Percentiles rank a stretch among this genome's conserved stretches.
Evolutionary conservation across 768 basidiomycete species (phyloP).

Genomic region (Rhodotorula paludigena): DNA sequence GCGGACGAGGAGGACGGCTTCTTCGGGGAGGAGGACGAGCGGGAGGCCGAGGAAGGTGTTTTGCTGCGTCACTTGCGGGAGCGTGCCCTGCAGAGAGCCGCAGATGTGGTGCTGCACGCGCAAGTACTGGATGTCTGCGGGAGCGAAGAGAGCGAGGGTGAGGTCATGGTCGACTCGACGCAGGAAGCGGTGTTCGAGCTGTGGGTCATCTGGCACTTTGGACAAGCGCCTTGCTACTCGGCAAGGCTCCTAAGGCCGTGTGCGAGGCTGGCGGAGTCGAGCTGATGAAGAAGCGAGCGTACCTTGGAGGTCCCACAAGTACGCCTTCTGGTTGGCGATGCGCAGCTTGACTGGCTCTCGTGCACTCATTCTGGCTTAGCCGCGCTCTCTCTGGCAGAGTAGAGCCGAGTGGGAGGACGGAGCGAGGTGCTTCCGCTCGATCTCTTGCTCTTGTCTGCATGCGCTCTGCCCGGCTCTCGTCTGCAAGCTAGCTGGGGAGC

Average conservation of each 20-base stretch:
- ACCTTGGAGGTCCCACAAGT: conserved; percentile 88
- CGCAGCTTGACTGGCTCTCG: conserved; percentile 54
- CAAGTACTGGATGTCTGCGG: conserved; percentile 68
- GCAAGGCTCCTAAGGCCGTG: background rate
- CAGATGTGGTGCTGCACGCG: conserved; percentile 76
- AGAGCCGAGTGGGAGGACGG: background rate
- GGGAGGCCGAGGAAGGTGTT: conserved; percentile 95
- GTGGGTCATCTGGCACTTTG: too few species aligned
- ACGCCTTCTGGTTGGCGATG: conserved; percentile 71
- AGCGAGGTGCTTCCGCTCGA: background rate
- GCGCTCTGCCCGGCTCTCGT: background rate
- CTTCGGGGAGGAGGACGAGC: conserved; percentile 79
- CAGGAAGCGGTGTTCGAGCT: too few species aligned
- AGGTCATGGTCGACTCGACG: too few species aligned
- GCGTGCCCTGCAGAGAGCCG: conserved; percentile 79
- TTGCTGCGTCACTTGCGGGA: conserved; percentile 91
- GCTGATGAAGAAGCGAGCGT: conserved; percentile 28
- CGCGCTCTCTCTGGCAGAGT: background rate
- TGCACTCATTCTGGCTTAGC: background rate
- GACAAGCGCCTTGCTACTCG: too few species aligned
- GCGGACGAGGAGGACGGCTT: conserved; percentile 77
- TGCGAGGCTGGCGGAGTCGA: background rate
- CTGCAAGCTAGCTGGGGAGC: too few species aligned
- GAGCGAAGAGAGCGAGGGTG: background rate
- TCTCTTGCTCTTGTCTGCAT: background rate